These are phyloP conservation scores for Diplodia seriata DNA, from an alignment of 2,329 filamentous ascomycete genomes.

Conservation along the genomic window DNA sequence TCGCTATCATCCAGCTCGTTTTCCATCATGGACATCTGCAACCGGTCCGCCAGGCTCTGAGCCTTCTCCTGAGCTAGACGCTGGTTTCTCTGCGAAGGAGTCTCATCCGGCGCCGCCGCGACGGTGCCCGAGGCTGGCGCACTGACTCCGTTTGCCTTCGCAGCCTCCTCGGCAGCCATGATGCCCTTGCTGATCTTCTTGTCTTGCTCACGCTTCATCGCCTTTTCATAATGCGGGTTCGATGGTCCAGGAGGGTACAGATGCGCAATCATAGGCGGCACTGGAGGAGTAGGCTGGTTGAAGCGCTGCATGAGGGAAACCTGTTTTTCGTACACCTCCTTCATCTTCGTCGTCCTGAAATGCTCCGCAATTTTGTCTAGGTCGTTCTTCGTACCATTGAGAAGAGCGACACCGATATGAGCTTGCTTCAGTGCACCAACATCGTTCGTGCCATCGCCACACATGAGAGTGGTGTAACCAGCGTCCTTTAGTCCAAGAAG, in stretches of 20 bases:
- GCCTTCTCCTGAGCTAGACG: slow-evolving; percentile 67
- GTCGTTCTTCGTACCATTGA: slow-evolving; percentile 93
- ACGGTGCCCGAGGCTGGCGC: slow-evolving; percentile 61
- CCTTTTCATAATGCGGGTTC: slow-evolving; percentile 95
- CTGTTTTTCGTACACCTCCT: slow-evolving; percentile 98
- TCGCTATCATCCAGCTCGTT: slow-evolving; percentile 86
- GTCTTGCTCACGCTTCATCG: slow-evolving; percentile 83
- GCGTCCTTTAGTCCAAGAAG: slow-evolving; percentile 94
- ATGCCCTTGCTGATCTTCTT: slow-evolving; percentile 72
- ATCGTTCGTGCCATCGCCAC: slow-evolving; percentile 97
- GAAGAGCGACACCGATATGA: slow-evolving; percentile 92
- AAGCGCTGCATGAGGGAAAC: slow-evolving; percentile 89
- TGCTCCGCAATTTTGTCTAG: slow-evolving; percentile 92
- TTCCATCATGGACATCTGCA: slow-evolving; percentile 88
- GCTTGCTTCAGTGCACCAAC: slow-evolving; percentile 98
- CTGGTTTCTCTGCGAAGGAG: slow-evolving; percentile 58
- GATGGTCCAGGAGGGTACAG: slow-evolving; percentile 87
- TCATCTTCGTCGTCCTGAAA: slow-evolving; percentile 94
- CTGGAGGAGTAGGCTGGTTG: slow-evolving; percentile 90
- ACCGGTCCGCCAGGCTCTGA: slow-evolving; percentile 80
- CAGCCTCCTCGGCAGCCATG: slow-evolving; percentile 50
- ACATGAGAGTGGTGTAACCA: slow-evolving; percentile 98
- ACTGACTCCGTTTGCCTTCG: slow-evolving; percentile 34
- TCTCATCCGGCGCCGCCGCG: slow-evolving; percentile 63
- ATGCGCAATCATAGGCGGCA: slow-evolving; percentile 91